Evolutionary conservation across 2,329 filamentous ascomycete species (phyloP), one percentile per base, ranked within the genome.

Genomic region (Sodiomyces alkalinus): DNA sequence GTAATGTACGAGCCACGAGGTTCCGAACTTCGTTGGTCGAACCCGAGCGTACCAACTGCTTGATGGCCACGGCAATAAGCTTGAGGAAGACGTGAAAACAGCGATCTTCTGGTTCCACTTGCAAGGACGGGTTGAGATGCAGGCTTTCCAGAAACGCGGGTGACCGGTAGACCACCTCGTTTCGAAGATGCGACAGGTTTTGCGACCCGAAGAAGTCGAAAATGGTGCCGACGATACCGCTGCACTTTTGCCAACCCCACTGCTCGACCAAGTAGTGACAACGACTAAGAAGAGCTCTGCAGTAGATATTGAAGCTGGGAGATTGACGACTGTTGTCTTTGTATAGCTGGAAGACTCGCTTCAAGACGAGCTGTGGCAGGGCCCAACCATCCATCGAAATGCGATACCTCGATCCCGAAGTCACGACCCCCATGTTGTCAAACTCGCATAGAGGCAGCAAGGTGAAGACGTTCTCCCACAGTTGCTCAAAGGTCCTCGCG

Each of bases 81-180:
- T 79, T 80, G 28, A 79, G 53, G 29, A 78, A 74, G 14, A 78
- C 63, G 41, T 78, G 73, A 39, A 79, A 80, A 41, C 71, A 77
- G 13, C 58, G 58, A 40, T 80, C 74, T 22, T 64, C 59, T 2
- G 58, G 49, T 12, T 66, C 57, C 10, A 74, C 46, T 2, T 48
- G 48, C 5, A 78, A 47, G 0, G 53, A 60, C 2, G 66, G 62
- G 3, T 41, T 45, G 7, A 39, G 40, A 16, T 47, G 53, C 3
- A 79, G 59, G 12, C 68, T 52, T 26, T 74, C 68, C 0, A 79
- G 51, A 29, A 79, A 79, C 3, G 48, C 52, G 1, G 74, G 70
- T 4, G 74, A 78, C 30, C 56, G 56, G 39, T 67, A 67, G 2
- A 62, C 66, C 41, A 74, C 68, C 42, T 79, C 74, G 33, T 78